Percentiles rank a stretch among this genome's conserved stretches.
phyloP scores from a whole-genome alignment of 2,329 filamentous ascomycete species.

The Trichoderma atroviride region DNA sequence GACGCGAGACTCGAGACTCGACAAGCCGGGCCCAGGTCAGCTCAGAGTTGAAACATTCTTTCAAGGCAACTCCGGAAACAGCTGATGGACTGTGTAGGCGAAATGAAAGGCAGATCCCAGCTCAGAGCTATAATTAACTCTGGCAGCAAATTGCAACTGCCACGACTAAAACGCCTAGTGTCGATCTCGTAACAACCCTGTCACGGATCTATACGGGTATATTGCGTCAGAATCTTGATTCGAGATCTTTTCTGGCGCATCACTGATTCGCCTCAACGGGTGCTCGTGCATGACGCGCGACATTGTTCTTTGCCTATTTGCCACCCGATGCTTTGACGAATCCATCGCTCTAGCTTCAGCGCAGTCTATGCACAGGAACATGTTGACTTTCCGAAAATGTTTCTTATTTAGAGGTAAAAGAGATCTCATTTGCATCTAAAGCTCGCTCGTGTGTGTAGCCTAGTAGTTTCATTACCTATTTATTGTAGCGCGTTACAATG shows the following conservation, averaged over 20 bases:
- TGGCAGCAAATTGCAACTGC: neutral
- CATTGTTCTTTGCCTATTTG: neutral
- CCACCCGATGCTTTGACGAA: neutral
- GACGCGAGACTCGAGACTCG: neutral
- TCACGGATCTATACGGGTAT: constrained; percentile 25
- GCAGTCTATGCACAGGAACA: neutral
- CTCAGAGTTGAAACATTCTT: constrained; percentile 13
- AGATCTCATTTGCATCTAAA: constrained; percentile 17
- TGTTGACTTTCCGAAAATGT: neutral
- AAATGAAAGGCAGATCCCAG: constrained; percentile 24
- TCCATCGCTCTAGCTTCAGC: neutral
- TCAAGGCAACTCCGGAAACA: neutral
- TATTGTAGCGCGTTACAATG: neutral
- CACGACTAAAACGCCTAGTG: constrained; percentile 17
- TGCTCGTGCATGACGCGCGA: neutral
- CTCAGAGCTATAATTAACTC: constrained; percentile 14
- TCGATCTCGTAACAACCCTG: constrained; percentile 24
- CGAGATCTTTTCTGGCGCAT: constrained; percentile 2
- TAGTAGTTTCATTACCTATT: constrained; percentile 7
- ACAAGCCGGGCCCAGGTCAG: neutral
- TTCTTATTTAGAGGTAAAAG: neutral
- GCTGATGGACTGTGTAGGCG: neutral
- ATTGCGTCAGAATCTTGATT: constrained; percentile 25
- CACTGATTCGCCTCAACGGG: neutral
- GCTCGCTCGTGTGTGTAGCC: constrained; percentile 1